These are phyloP conservation scores for Fusarium sterilihyphosum DNA, from an alignment of 2,329 filamentous ascomycete genomes.

Conservation along the genomic window DNA sequence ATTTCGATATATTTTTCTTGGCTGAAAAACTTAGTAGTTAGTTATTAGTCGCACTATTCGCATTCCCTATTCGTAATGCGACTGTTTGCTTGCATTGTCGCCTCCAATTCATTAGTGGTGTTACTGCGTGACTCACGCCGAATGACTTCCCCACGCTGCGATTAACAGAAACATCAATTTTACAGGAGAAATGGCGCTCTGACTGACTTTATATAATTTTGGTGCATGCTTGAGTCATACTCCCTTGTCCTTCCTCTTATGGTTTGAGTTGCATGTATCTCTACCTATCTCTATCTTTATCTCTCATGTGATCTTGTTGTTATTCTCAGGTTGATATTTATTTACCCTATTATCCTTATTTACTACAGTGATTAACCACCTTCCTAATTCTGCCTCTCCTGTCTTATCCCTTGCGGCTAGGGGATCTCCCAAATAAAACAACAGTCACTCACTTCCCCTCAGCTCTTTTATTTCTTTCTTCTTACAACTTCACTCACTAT, in stretches of 20 bases:
- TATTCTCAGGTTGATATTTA: neutral
- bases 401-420: neutral
- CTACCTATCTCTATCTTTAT: no score
- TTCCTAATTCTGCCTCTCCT: conserved; percentile 21
- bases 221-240: conserved; percentile 8
- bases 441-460: neutral
- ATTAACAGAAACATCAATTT: neutral
- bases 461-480: neutral
- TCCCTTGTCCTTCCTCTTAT: no score
- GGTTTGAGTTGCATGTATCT: neutral
- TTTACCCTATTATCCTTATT: neutral
- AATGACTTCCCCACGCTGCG: conserved; percentile 19
- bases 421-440: conserved; percentile 1
- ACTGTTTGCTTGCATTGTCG: neutral
- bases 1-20: neutral
- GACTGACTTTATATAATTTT: conserved; percentile 2
- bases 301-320: neutral
- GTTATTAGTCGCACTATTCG: neutral
- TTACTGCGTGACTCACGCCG: conserved; percentile 40
- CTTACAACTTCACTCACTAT: neutral
- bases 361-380: conserved; percentile 16
- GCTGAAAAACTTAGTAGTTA: neutral
- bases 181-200: neutral
- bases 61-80: neutral
- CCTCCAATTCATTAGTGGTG: neutral